These are phyloP conservation scores for Penicillium pulvis DNA, from an alignment of 495 filamentous ascomycete species.

Conservation along the genomic window DNA sequence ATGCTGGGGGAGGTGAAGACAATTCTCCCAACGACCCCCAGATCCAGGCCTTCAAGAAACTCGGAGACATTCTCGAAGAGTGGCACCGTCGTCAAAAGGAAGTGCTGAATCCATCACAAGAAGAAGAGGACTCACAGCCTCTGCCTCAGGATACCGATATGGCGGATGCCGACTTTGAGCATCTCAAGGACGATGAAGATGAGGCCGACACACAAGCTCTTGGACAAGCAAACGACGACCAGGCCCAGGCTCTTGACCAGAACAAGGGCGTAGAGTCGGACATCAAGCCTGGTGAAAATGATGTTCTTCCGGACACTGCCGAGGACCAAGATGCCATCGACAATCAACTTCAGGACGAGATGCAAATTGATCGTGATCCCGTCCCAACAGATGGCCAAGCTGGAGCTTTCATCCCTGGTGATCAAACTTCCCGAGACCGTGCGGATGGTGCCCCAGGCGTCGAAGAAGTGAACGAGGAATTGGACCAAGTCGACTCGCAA, in stretches of 20 bases:
- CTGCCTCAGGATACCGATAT: conserved; percentile 64
- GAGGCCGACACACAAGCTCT: conserved; percentile 86
- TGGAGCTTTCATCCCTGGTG: conserved; percentile 46
- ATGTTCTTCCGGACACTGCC: conserved; percentile 59
- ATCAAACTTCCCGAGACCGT: conserved; percentile 34
- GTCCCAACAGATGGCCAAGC: conserved; percentile 43
- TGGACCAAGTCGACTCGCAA: conserved; percentile 72
- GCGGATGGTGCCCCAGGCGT: conserved; percentile 37
- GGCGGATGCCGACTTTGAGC: conserved; percentile 79
- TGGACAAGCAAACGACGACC: conserved; percentile 83
- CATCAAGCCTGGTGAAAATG: conserved; percentile 53
- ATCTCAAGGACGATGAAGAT: conserved; percentile 80
- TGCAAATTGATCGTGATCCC: conserved; percentile 45
- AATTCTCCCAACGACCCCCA: conserved; percentile 54
- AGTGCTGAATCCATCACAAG: conserved; percentile 69
- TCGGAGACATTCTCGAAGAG: conserved; percentile 89
- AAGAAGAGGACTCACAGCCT: conserved; percentile 57
- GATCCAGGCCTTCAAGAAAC: conserved; percentile 75
- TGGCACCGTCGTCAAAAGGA: conserved; percentile 86
- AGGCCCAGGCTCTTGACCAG: conserved; percentile 78
- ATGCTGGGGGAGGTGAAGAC: conserved; percentile 45
- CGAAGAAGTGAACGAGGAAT: conserved; percentile 56
- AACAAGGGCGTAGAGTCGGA: conserved; percentile 80
- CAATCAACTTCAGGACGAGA: conserved; percentile 49
- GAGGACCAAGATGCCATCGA: conserved; percentile 56